A percentile compares a stretch with the other conserved stretches of the same genome.
These are phyloP conservation scores for Aphanomyces cochlioides DNA, from an alignment of 352 stramenopile genomes.

Conservation along the genomic window DNA sequence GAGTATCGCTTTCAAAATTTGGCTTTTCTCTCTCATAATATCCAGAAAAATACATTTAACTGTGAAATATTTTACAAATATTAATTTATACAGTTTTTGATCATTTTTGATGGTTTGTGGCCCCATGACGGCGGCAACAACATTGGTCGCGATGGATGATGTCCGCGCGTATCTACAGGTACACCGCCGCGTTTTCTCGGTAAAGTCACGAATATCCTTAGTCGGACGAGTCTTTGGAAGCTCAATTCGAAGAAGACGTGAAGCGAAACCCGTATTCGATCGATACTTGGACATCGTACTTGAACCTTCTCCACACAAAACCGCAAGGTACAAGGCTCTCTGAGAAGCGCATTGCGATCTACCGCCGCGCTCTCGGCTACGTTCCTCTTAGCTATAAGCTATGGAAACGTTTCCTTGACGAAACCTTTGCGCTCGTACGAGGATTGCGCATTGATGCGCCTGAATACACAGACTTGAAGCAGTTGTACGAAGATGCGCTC, in stretches of 20 bases:
- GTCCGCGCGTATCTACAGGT: conserved; percentile 25
- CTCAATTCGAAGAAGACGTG: conserved; percentile 83
- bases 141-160: conserved; percentile 22
- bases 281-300: conserved; percentile 75
- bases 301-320: conserved; percentile 35
- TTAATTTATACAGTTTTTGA: conserved; percentile 15
- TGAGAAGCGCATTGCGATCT: conserved; percentile 53
- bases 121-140: conserved; percentile 1
- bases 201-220: not conserved
- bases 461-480: conserved; percentile 40
- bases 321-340: conserved; percentile 2
- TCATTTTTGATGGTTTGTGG: not conserved
- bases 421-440: conserved; percentile 62
- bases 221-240: conserved; percentile 20
- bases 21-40: not conserved
- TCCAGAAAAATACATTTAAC: not conserved
- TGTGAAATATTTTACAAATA: conserved; percentile 11
- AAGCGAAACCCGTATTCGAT: conserved; percentile 77
- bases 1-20: too few relatives aligned
- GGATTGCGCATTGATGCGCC: conserved; percentile 57
- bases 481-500: conserved; percentile 87
- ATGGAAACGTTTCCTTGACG: conserved; percentile 87
- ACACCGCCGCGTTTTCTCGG: not conserved
- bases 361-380: conserved; percentile 78
- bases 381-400: conserved; percentile 94